Base-by-base conservation (phyloP, 306 rosid species). In the Herpetospermum pedunculosum region DNA sequence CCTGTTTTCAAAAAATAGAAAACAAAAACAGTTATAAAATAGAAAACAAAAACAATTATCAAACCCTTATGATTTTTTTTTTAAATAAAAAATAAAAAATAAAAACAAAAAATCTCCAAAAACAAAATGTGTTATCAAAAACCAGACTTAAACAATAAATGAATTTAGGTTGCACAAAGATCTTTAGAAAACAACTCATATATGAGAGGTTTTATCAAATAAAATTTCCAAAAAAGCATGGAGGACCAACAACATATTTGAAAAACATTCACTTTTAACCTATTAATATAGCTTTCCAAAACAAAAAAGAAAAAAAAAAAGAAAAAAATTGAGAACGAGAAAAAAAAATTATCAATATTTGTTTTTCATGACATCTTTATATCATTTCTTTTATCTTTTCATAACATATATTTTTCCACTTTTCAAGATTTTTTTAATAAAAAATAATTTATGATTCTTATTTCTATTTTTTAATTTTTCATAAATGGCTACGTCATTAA, bases 201-300 rank as follows among this genome's bases (percentile, higher is more conserved):
- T n/a, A n/a, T n/a, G n/a, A n/a, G n/a, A n/a, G n/a, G n/a, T n/a
- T n/a, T n/a, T n/a, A n/a, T n/a, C n/a, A 26, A 55, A 26, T 55
- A 26, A 26, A 26, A 4, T 21, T 21, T 12, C 12, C 12, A 11
- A 11, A 29, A 29, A 29, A 58, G 4, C 37, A 58, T 1, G 18
- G 2, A 55, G 63, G 63, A 26, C 37, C 35, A n/a, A 25, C 35
- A 14, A 30, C 23, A 59, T 25, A 21, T 54, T 60, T 60, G 67
- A 34, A 62, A 62, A 62, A 62, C 44, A n/a, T 62, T 32, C 69
- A 62, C 44, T 62, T n/a, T n/a, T n/a, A n/a, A n/a, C n/a, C n/a
- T n/a, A n/a, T n/a, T n/a, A n/a, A n/a, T n/a, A n/a, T n/a, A n/a
- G n/a, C n/a, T n/a, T n/a, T n/a, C n/a, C n/a, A n/a, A n/a, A n/a